Evolutionary conservation across 2,329 filamentous ascomycete genomes (phyloP), one percentile per base, ranked within the genome.

Genomic region (Trichocomaceae sp.): DNA sequence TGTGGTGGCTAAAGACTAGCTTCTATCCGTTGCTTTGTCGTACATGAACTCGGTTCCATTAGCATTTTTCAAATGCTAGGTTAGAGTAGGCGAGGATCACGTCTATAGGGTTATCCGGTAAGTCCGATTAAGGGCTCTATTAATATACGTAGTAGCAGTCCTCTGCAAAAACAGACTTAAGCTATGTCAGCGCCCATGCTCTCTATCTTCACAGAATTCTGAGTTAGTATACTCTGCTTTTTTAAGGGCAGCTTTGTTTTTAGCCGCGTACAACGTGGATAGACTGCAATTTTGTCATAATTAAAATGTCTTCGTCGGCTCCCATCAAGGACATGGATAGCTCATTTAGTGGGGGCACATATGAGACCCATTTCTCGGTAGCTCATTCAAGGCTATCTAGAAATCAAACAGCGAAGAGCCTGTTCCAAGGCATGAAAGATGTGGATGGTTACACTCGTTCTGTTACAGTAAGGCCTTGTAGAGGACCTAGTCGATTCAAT

Each of bases 371-470:
- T 26, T 5, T 49, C 9, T 13, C 48, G 13, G 20, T 29, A 22
- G 44, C 39, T 31, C 37, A 35, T 41, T 42, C 48, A 8, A 42
- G 48, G 15, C 39, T 51, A 20, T 48, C 48, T 45, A 44, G 33
- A n/a, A 42, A 46, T 42, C 54, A 51, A 23, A 35, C 49, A 10
- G 46, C 54, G 13, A 56, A 52, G 49, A 52, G 10, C 33, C 23
- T 52, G 37, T 44, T 44, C 29, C 35, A 51, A 17, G 35, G 54
- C 6, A 52, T 56, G 48, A 48, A 44, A n/a, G 54, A 52, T 35
- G 54, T 56, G 5, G 54, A 56, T 26, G 42, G 26, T 3, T 56
- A 56, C 20, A 56, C 54, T 2, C 54, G 54, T 42, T 56, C 54
- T 8, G 44, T 56, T 17, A 56, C 54, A 23, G 54, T 56, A 45